Base-by-base conservation (phyloP, 2,329 filamentous ascomycete species). In the Exserohilum turcica region DNA sequence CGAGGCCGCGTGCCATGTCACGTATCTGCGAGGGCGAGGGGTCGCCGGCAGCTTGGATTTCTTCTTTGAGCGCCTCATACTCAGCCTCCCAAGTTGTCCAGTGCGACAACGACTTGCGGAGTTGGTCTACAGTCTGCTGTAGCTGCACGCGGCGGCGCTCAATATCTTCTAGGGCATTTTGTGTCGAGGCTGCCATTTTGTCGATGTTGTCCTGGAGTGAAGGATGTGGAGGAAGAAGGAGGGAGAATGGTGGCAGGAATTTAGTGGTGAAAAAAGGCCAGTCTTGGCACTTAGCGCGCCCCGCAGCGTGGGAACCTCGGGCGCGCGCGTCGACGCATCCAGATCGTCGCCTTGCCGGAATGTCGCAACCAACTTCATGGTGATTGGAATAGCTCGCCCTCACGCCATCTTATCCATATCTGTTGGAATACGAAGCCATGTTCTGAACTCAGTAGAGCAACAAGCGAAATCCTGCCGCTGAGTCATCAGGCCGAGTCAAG, bases 1-100 rank as follows among this genome's bases (percentile, higher is more conserved):
- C 80, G 59, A 88, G 87, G 10, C 81, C 79, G 31, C 79, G 75
- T 38, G 84, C 83, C 39, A 88, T 82, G 15, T 66, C 59, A 35
- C 75, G 57, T 64, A 76, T 68, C 13, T 73, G 54, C 7, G 54
- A 47, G 3, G 66, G 54, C 7, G 66, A 65, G 6, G 70, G 62
- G 29, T 62, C 58, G n/a, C 54, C 45, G 43, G 61, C 68, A 43
- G 43, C 79, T 46, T 85, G 76, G 27, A 97, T 83, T 66, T 95
- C 91, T 71, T 95, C 91, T 71, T 90, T 92, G 57, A 97, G 81
- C 19, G 87, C 85, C 70, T 96, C 91, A 74, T 97, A 97, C 73
- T 97, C 93, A 42, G 89, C 86, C 72, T 96, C 92, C 84, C 90
- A 95, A 48, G 87, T 87, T 60, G 90, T 89, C 93, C 93, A 99